These are phyloP conservation scores for Arctium lappa DNA, from an alignment of 129 eudicot species.

Conservation along the genomic window DNA sequence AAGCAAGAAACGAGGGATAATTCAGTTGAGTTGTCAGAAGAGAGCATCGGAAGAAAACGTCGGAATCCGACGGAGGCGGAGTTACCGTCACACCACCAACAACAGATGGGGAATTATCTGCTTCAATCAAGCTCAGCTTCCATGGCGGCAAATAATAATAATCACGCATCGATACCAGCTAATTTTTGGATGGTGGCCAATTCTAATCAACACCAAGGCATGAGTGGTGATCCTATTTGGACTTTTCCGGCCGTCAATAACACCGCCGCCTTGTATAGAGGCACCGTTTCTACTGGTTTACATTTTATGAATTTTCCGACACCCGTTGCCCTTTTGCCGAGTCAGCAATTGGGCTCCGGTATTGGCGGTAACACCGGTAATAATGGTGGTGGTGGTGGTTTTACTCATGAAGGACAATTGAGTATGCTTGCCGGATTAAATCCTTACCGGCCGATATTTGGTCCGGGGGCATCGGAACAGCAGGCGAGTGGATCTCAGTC, in stretches of 20 bases:
- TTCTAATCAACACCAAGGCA: conserved; percentile 47
- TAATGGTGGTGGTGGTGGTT: conserved; percentile 39
- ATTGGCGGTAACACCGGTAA: conserved; percentile 15
- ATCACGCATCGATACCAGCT: conserved; percentile 62
- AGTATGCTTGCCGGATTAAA: conserved; percentile 68
- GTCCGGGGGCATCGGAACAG: conserved; percentile 55
- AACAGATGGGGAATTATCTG: conserved; percentile 62
- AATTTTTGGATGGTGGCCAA: conserved; percentile 96
- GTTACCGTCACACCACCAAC: conserved; percentile 30
- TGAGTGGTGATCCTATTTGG: conserved; percentile 84
- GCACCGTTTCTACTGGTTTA: conserved; percentile 68
- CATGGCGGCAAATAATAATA: conserved; percentile 27
- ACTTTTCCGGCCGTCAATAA: conserved; percentile 66
- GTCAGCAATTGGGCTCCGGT: conserved; percentile 47
- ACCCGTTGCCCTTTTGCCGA: conserved; percentile 67
- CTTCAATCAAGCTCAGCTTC: conserved; percentile 57
- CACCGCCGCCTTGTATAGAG: conserved; percentile 71
- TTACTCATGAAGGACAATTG: conserved; percentile 57
- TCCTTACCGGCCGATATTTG: conserved; percentile 45
- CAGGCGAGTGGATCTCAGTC: conserved; percentile 69
- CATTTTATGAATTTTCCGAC: conserved; percentile 94
- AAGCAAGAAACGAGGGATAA: conserved; percentile 56
- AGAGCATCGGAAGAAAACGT: conserved; percentile 49
- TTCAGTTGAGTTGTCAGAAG: conserved; percentile 55
- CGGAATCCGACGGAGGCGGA: conserved; percentile 39